A percentile compares a stretch with the other conserved stretches of the same genome.
Evolutionary conservation across 257 asterid genomes (phyloP).

Genomic region (Nicotiana otophora): DNA sequence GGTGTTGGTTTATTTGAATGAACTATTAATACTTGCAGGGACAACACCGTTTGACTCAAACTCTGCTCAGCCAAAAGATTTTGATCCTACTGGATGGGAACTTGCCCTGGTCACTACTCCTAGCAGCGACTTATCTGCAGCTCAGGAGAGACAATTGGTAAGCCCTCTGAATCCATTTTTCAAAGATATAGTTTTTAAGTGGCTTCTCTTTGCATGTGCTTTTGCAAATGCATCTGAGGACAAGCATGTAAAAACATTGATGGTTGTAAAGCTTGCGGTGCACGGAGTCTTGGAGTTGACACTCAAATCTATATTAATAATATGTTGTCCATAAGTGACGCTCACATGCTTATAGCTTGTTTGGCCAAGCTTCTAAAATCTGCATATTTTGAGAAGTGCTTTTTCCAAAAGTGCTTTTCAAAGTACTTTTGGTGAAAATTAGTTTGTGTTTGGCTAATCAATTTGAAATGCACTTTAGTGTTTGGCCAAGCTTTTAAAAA

Average conservation of each 20-base stretch:
- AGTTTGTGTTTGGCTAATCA: too few species aligned
- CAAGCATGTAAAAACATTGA: background rate
- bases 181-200: background rate
- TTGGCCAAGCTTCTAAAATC: too few species aligned
- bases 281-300: background rate
- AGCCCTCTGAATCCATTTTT: background rate
- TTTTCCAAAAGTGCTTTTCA: too few species aligned
- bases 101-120: constrained; percentile 92
- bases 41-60: constrained; percentile 46
- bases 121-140: constrained; percentile 68
- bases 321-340: background rate
- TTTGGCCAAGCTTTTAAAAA: too few species aligned
- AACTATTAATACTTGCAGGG: constrained; percentile 32
- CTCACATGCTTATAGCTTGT: background rate
- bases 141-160: constrained; percentile 93
- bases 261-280: background rate
- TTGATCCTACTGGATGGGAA: constrained; percentile 95
- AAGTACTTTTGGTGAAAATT: too few species aligned
- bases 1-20: background rate
- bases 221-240: background rate
- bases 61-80: constrained; percentile 41
- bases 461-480: too few species aligned
- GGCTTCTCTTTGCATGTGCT: background rate
- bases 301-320: background rate
- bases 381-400: too few species aligned